Percentiles rank a stretch among this genome's conserved stretches.
These are phyloP conservation scores for Candida sp. DNA, from an alignment of 1,139 yeast species.

Conservation along the genomic window DNA sequence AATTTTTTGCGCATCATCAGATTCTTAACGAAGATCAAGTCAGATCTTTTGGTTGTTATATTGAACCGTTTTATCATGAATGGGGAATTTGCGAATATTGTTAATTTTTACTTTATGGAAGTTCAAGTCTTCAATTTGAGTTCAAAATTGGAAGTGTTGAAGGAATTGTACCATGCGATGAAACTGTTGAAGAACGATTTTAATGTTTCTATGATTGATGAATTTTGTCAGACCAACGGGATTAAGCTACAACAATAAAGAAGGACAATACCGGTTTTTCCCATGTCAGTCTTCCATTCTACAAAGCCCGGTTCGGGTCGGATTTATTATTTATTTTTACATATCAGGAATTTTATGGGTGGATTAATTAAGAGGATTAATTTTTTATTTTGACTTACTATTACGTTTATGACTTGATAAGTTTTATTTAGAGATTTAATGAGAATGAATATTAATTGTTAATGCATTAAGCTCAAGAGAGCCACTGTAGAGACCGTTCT, in stretches of 20 bases:
- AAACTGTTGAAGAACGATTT: neutral
- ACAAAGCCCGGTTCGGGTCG: too few relatives aligned
- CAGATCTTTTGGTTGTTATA: conserved; percentile 31
- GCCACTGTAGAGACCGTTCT: neutral
- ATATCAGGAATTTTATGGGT: neutral
- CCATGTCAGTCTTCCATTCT: neutral
- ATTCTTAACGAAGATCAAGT: conserved; percentile 28
- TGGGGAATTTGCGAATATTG: conserved; percentile 19
- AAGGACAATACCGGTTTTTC: neutral
- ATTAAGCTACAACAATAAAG: neutral
- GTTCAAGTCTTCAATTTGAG: conserved; percentile 18
- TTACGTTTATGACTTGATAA: neutral
- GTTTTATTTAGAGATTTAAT: neutral
- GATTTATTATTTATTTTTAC: neutral
- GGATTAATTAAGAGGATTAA: neutral
- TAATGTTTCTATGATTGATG: conserved; percentile 4
- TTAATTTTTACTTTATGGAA: conserved; percentile 37
- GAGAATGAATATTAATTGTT: neutral
- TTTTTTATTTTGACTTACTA: neutral
- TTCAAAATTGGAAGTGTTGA: conserved; percentile 22
- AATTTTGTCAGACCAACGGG: conserved; percentile 4
- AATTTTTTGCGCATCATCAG: conserved; percentile 30
- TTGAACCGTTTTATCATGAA: conserved; percentile 28
- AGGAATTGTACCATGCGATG: conserved; percentile 17
- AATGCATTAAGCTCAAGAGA: neutral